Conservation (phyloP, 345 rosid genomes). For the Hypericum perforatum region DNA sequence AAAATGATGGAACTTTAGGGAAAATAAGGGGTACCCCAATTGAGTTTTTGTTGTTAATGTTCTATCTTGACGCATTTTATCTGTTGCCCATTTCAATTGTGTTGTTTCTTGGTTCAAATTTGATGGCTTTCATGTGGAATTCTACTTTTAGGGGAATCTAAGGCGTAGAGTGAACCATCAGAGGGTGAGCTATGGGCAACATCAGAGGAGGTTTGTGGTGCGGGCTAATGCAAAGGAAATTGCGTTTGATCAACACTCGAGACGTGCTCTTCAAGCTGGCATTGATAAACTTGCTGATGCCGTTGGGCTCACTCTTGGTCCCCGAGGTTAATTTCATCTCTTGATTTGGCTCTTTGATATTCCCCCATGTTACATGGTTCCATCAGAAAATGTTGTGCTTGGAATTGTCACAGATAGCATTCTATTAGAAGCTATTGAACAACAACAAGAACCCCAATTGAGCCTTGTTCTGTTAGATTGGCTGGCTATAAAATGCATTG, state of each 20-base stretch:
- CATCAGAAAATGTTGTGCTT: too few species aligned
- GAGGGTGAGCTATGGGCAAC: conserved; percentile 39
- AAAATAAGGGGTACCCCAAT: too few species aligned
- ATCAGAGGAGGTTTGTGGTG: conserved; percentile 47
- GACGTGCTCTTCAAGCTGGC: conserved; percentile 79
- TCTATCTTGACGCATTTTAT: background rate
- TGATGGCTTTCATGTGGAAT: background rate
- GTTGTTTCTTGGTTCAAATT: background rate
- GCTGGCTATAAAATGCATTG: too few species aligned
- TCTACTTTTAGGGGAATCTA: conserved; percentile 10
- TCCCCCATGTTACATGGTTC: too few species aligned
- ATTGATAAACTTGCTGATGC: conserved; percentile 93
- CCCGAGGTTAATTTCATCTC: conserved; percentile 53
- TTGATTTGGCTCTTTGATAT: background rate
- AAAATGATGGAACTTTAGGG: too few species aligned
- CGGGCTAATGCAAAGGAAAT: conserved; percentile 79
- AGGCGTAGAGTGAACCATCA: conserved; percentile 44
- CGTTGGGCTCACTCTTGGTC: conserved; percentile 94
- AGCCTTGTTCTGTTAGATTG: too few species aligned
- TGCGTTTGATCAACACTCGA: conserved; percentile 74
- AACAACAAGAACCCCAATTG: too few species aligned
- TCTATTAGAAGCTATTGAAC: too few species aligned
- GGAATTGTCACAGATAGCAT: too few species aligned
- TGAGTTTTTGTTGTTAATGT: too few species aligned
- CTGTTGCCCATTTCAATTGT: background rate